Evolutionary conservation across 352 stramenopile species (phyloP).

Genomic region (Phytophthora syringae): DNA sequence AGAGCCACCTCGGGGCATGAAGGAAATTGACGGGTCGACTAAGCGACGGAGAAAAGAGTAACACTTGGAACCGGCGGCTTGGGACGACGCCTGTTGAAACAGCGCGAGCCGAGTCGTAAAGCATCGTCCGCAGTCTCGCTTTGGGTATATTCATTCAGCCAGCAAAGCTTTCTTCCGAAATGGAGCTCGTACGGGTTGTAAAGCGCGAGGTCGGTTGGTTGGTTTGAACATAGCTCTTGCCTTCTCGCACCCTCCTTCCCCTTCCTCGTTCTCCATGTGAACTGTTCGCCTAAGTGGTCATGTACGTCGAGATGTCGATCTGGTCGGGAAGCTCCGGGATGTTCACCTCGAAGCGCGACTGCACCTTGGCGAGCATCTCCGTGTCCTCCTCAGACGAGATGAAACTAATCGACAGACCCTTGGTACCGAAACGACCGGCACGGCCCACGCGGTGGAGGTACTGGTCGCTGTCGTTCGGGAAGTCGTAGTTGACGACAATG

Average conservation of each 20-base stretch:
- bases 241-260: constrained; percentile 15
- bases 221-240: constrained; percentile 33
- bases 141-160: constrained; percentile 56
- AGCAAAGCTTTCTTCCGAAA: constrained; percentile 38
- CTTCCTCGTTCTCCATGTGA: constrained; percentile 22
- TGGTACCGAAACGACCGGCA: constrained; percentile 99
- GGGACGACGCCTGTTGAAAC: constrained; percentile 43
- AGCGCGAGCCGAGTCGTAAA: constrained; percentile 50
- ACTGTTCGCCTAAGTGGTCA: constrained; percentile 76
- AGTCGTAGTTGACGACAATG: constrained; percentile 99
- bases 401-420: constrained; percentile 99
- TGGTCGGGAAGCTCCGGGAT: constrained; percentile 99
- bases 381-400: constrained; percentile 98
- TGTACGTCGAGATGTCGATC: constrained; percentile 99
- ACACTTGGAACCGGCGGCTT: constrained; percentile 39
- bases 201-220: constrained; percentile 34
- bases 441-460: constrained; percentile 99
- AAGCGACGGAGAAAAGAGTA: constrained; percentile 77
- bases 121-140: constrained; percentile 40
- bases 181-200: constrained; percentile 34
- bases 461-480: constrained; percentile 97
- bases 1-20: constrained; percentile 77
- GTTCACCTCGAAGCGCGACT: constrained; percentile 99
- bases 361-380: constrained; percentile 98
- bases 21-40: constrained; percentile 61